Conservation (phyloP, 2,329 filamentous ascomycete species). For the Cyanodermella asteris region DNA sequence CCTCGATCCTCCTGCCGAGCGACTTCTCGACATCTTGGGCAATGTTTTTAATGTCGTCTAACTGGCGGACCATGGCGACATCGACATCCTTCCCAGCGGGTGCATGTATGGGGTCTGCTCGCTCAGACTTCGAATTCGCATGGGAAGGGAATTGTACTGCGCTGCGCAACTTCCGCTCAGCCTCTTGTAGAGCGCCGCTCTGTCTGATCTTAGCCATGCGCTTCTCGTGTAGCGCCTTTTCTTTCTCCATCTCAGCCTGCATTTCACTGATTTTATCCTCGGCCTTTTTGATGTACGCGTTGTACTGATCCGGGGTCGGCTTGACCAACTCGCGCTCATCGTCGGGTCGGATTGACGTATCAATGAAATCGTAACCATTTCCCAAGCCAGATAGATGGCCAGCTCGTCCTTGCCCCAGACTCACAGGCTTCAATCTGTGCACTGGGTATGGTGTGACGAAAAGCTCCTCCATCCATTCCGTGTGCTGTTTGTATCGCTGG, state of each 20-base stretch:
- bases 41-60: slow-evolving; percentile 44
- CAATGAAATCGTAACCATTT: slow-evolving; percentile 58
- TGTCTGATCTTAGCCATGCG: slow-evolving; percentile 54
- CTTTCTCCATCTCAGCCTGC: slow-evolving; percentile 59
- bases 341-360: slow-evolving; percentile 14
- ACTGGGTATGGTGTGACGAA: slow-evolving; percentile 76
- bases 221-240: slow-evolving; percentile 59
- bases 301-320: slow-evolving; percentile 31
- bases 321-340: slow-evolving; percentile 19
- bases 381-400: slow-evolving; percentile 68
- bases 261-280: slow-evolving; percentile 49
- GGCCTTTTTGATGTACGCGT: slow-evolving; percentile 65
- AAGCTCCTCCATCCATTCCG: slow-evolving; percentile 98
- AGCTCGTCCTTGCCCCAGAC: slow-evolving; percentile 65
- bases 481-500: slow-evolving; percentile 75
- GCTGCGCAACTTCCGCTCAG: slow-evolving; percentile 54
- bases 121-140: too few relatives aligned
- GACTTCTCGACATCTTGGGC: slow-evolving; percentile 50
- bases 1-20: slow-evolving; percentile 43
- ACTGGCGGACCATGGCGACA: slow-evolving; percentile 16
- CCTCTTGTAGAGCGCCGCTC: slow-evolving; percentile 45
- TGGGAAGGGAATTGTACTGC: slow-evolving; percentile 35
- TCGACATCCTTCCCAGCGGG: slow-evolving; percentile 13
- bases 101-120: slow-evolving; percentile 38
- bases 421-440: slow-evolving; percentile 63